Evolutionary conservation across 768 basidiomycete genomes (phyloP), one percentile per base, ranked within the genome.

Genomic region (Tricholoma furcatifolium): DNA sequence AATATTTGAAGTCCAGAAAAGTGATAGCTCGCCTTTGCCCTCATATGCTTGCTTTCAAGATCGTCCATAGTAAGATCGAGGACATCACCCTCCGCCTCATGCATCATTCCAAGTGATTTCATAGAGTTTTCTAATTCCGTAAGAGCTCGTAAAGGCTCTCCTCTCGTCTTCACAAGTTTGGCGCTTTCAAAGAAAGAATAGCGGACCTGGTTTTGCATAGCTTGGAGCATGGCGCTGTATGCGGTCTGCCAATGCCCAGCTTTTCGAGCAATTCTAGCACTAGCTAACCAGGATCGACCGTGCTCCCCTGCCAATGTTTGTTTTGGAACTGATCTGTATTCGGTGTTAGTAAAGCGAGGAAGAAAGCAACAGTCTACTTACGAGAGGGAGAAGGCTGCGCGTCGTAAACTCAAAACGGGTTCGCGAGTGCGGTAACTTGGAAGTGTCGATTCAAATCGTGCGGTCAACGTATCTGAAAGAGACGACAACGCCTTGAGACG

Each of bases 201-300:
- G 0, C 80, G 79, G 0, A 84, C 80, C 18, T 82, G 77, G 57
- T 75, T 77, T 62, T 91, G 86, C 51, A 85, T 81, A 0, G 94
- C 93, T 69, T 99, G 97, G 0, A 99, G 78, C 57, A 90, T 83
- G 6, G 97, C 94, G 62, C 91, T 97, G 66, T 98, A 99, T 2
- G 97, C 93, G 0, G 96, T 98, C 71, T 98, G 96, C 77, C 84
- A 87, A 65, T 98, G 94, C 0, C 92, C 89, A 3, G 94, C 91
- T 65, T 98, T 99, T 31, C 97, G 77, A 31, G 97, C 97, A 51
- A 94, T 93, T 66, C 95, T 98, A n/a, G 95, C 88, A 54, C 88
- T 98, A 23, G 82, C 76, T 11, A 98, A 78, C 97, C 97, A 99
- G 1, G 92, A 85, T 43, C 80, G 79, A 3, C 93, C 88, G 34